Conservation (phyloP, 495 filamentous ascomycete genomes). For the Chaetomidium leptoderma region DNA sequence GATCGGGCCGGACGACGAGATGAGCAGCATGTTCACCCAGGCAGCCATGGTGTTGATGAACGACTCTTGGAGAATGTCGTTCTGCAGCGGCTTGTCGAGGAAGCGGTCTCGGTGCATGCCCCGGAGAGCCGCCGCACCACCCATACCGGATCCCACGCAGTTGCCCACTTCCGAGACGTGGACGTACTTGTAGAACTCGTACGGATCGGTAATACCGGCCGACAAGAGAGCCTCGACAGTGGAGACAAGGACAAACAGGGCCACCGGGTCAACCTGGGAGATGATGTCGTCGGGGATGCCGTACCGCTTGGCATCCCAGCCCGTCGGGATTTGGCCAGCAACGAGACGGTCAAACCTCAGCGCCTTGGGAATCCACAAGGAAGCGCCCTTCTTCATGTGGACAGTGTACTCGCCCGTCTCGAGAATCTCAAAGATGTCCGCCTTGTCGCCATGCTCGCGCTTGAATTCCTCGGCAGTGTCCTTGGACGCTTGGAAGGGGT, state of each 20-base stretch:
- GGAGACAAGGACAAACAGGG: constrained; percentile 88
- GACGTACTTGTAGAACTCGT: constrained; percentile 99
- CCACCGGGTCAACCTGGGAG: constrained; percentile 93
- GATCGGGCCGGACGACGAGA: constrained; percentile 96
- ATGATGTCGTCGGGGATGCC: constrained; percentile 98
- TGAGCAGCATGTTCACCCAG: constrained; percentile 97
- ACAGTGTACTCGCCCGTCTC: constrained; percentile 94
- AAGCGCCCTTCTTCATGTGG: constrained; percentile 88
- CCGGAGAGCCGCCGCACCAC: constrained; percentile 83
- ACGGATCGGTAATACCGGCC: constrained; percentile 97
- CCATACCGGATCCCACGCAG: constrained; percentile 95
- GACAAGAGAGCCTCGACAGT: constrained; percentile 86
- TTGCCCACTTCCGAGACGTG: constrained; percentile 98
- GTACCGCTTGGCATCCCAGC: constrained; percentile 92
- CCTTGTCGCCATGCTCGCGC: constrained; percentile 93
- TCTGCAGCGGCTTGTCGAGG: constrained; percentile 96
- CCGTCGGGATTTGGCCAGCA: constrained; percentile 92
- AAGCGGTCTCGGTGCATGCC: constrained; percentile 99
- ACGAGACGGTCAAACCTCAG: constrained; percentile 95
- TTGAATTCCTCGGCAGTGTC: constrained; percentile 97
- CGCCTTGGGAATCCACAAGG: constrained; percentile 91
- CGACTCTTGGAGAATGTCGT: constrained; percentile 97
- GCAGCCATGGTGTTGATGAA: constrained; percentile 99
- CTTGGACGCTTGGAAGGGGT: constrained; percentile 95
- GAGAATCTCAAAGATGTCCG: constrained; percentile 92